phyloP scores from a whole-genome alignment of 2,329 filamentous ascomycete species.

The Leptographium procerum region DNA sequence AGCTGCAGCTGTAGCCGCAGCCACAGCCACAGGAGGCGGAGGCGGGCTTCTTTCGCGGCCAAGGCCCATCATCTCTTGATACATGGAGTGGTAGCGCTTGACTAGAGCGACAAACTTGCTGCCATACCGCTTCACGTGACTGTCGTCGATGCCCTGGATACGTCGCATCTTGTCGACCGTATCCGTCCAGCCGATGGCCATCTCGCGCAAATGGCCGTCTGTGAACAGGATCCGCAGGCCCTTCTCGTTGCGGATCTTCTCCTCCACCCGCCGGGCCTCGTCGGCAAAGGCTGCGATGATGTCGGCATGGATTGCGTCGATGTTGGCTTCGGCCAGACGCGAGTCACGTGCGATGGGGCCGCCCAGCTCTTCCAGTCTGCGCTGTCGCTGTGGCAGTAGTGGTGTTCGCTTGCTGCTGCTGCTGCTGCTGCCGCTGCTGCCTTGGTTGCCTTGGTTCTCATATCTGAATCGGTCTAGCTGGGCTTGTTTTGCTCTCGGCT shows the following conservation, averaged over 20 bases:
- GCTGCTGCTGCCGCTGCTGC: neutral
- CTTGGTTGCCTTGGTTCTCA: neutral
- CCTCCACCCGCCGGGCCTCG: conserved; percentile 48
- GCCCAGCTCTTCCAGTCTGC: conserved; percentile 30
- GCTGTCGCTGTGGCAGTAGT: conserved; percentile 22
- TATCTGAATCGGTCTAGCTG: conserved; percentile 9
- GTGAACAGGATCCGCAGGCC: conserved; percentile 53
- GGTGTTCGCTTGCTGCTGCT: neutral
- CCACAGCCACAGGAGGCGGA: neutral
- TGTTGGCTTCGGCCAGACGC: conserved; percentile 31
- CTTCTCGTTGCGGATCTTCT: conserved; percentile 48
- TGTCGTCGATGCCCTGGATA: conserved; percentile 51
- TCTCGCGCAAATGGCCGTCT: conserved; percentile 57
- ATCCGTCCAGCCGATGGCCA: conserved; percentile 59
- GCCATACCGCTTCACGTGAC: conserved; percentile 53
- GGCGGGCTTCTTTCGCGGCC: conserved; percentile 5
- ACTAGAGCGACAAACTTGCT: conserved; percentile 49
- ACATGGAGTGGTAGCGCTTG: conserved; percentile 31
- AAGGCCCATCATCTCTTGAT: conserved; percentile 37
- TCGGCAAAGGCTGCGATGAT: conserved; percentile 54
- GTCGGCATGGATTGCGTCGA: conserved; percentile 39
- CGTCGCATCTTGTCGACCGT: conserved; percentile 48
- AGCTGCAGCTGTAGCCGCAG: neutral
- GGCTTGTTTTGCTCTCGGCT: neutral
- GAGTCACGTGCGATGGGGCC: conserved; percentile 48